Conservation (phyloP, 1,139 yeast genomes). For the Saccharomyces hybrid region DNA sequence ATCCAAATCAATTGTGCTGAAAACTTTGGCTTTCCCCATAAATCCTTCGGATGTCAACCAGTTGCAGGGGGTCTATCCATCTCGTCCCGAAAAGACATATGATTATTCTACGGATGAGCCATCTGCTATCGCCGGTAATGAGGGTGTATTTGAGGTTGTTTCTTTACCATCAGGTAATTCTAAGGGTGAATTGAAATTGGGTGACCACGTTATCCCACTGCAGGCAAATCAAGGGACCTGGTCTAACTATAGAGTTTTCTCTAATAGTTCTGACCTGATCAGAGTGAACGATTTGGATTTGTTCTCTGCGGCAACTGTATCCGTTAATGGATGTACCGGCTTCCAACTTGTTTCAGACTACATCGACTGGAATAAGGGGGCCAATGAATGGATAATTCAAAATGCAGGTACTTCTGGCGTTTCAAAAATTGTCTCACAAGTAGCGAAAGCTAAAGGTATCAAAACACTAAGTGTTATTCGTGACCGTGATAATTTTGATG, state of each 20-base stretch:
- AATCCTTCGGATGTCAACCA: slow-evolving; percentile 92
- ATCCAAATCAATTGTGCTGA: slow-evolving; percentile 28
- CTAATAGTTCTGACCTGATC: slow-evolving; percentile 44
- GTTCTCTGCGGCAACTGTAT: slow-evolving; percentile 73
- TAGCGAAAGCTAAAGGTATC: slow-evolving; percentile 68
- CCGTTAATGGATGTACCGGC: slow-evolving; percentile 91
- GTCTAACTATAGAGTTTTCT: slow-evolving; percentile 69
- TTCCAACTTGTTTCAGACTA: slow-evolving; percentile 77
- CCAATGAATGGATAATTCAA: slow-evolving; percentile 82
- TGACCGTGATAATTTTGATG: slow-evolving; percentile 68
- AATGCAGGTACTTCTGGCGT: slow-evolving; percentile 97
- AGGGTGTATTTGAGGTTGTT: slow-evolving; percentile 81
- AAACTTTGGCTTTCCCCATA: slow-evolving; percentile 72
- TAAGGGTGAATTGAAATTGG: slow-evolving; percentile 45
- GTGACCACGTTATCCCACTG: slow-evolving; percentile 93
- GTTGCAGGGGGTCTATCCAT: slow-evolving; percentile 87
- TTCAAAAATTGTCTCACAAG: slow-evolving; percentile 88
- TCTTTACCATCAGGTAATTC: slow-evolving; percentile 50
- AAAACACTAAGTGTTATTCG: slow-evolving; percentile 85
- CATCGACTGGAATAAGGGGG: slow-evolving; percentile 50
- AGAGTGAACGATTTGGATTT: slow-evolving; percentile 38
- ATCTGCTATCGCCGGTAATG: slow-evolving; percentile 82
- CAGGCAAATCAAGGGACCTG: slow-evolving; percentile 85
- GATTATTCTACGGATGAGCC: slow-evolving; percentile 53
- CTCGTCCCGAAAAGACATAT: slow-evolving; percentile 57